Base-by-base conservation (phyloP, 2,329 filamentous ascomycete species). In the Pseudogymnoascus sp. region DNA sequence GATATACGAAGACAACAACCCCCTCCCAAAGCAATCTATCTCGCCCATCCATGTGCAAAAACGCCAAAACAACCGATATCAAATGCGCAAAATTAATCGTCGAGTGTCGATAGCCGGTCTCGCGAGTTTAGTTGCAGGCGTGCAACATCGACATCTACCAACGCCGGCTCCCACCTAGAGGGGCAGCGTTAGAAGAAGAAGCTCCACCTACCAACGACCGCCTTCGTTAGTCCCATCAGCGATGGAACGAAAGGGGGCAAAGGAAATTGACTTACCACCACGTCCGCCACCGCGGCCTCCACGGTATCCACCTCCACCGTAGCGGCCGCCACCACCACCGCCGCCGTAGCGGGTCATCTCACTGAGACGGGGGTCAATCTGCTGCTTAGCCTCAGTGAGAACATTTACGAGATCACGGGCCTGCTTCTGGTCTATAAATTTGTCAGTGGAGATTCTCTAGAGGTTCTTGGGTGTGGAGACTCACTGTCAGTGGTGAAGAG, bases 401-500 rank as follows among this genome's bases (percentile, higher is more conserved):
- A 99, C 91, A 72, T 85, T 84, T 71, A 99, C 88, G 74, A 99
- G 87, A 80, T 99, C 95, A 84, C 95, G 93, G 79, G 95, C 93
- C 86, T 95, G 90, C 82, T 93, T 95, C 72, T 89, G 85, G 80
- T 95, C 90, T 93, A 67, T 38, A 64, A 63, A 56, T 65, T 35
- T 62, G 63, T 73, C 64, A 72, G 70, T 63, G 64, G 65, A 66
- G 47, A 40, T 62, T 64, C 64, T 65, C 66, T 61, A 8, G 19
- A 11, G 6, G 2, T 26, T 29, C 42, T 21, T 63, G 56, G n/a
- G 35, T 53, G 63, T n/a, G 24, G 29, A 21, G 44, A 89, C 93
- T 81, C 84, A 97, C 93, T 97, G 79, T 97, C 95, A 89, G 93
- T 95, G 77, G 95, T 97, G 80, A 99, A 99, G 74, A 99, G 86